A percentile compares a stretch with the other conserved stretches of the same genome.
phyloP scores from a whole-genome alignment of 176 grass and related monocot species.

The Oropetium thomaeum region DNA sequence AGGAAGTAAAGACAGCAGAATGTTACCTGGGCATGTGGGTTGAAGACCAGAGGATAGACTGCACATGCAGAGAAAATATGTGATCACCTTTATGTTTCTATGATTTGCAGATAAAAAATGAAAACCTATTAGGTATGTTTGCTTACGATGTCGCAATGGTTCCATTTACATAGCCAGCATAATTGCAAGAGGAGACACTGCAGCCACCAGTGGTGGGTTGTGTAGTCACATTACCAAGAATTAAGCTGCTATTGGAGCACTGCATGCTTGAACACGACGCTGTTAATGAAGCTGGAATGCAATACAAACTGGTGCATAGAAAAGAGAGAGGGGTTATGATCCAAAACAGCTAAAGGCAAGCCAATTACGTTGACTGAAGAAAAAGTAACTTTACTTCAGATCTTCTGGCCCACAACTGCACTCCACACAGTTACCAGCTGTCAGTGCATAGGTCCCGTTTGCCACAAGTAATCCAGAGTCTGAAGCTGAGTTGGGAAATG shows the following conservation, averaged over 20 bases:
- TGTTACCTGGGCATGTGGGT: constrained; percentile 81
- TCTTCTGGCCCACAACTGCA: constrained; percentile 88
- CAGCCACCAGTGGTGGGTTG: constrained; percentile 73
- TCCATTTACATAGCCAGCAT: constrained; percentile 80
- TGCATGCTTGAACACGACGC: constrained; percentile 88
- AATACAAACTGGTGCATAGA: constrained; percentile 61
- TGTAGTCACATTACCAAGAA: constrained; percentile 72
- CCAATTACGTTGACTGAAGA: constrained; percentile 14
- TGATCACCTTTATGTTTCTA: not conserved
- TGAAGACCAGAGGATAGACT: constrained; percentile 76
- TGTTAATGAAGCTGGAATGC: constrained; percentile 60
- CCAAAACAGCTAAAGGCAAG: constrained; percentile 1
- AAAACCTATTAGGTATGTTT: constrained; percentile 2
- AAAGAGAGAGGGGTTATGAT: constrained; percentile 10
- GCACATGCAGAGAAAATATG: not conserved
- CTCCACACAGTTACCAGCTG: constrained; percentile 80
- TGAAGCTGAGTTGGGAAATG: constrained; percentile 59
- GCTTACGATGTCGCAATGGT: constrained; percentile 73
- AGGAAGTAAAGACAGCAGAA: constrained; percentile 2
- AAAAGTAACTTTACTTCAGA: constrained; percentile 62
- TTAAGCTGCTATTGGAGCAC: constrained; percentile 78
- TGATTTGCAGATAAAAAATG: not conserved
- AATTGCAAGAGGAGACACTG: constrained; percentile 72
- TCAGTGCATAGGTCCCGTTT: constrained; percentile 83
- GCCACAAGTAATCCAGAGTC: constrained; percentile 84